Evolutionary conservation across 345 rosid genomes (phyloP).

Genomic region (Eucalyptus regnans): DNA sequence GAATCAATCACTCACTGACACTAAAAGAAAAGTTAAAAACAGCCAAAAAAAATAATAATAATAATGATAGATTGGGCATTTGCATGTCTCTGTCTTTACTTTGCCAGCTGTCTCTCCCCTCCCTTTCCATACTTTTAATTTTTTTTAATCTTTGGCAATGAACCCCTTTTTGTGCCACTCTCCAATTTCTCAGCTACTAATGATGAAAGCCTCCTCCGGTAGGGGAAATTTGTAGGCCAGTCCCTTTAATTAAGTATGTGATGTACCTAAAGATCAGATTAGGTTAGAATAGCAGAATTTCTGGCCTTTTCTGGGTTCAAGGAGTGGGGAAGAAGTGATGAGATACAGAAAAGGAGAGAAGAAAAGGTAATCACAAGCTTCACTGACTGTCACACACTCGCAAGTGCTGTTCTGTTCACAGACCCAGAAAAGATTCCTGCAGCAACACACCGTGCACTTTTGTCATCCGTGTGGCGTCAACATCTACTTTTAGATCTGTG

Average conservation of each 20-base stretch:
- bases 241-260: not conserved
- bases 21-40: not conserved
- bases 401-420: not conserved
- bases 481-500: not conserved
- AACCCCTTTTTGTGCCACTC: not conserved
- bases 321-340: not conserved
- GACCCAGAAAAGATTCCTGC: slow-evolving; percentile 17
- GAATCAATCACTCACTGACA: not conserved
- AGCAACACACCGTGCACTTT: not conserved
- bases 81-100: not conserved
- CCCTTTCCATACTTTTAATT: too few species aligned
- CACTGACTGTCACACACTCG: not conserved
- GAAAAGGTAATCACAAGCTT: not conserved
- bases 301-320: not conserved
- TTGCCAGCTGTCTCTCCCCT: not conserved
- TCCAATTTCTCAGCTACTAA: not conserved
- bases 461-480: slow-evolving; percentile 4
- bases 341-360: not conserved
- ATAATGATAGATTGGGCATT: not conserved
- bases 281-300: not conserved
- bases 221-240: not conserved
- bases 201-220: not conserved
- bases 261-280: not conserved
- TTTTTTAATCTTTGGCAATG: not conserved
- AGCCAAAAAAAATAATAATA: not conserved